Conservation (phyloP, 257 asterid species). For the Gynochthodes officinalis region DNA sequence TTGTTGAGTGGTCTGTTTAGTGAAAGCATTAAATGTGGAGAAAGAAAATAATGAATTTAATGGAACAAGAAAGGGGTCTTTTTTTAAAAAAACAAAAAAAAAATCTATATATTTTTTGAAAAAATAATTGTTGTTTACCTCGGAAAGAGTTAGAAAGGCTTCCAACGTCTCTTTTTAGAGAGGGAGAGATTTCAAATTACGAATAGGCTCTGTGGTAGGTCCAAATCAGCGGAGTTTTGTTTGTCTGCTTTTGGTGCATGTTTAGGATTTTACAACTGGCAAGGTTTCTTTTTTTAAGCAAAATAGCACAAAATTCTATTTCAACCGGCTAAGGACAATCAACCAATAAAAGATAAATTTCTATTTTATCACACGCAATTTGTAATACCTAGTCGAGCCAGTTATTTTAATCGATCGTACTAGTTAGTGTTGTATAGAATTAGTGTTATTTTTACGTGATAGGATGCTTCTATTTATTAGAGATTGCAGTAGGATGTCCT, state of each 20-base stretch:
- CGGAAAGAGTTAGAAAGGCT: conserved; percentile 54
- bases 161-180: conserved; percentile 65
- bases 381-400: too few species aligned
- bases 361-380: too few species aligned
- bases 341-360: too few species aligned
- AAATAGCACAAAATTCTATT: too few species aligned
- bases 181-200: conserved; percentile 66
- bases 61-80: background rate
- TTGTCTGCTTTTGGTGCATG: background rate
- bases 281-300: too few species aligned
- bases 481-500: too few species aligned
- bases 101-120: background rate
- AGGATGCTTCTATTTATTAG: too few species aligned
- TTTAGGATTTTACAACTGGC: background rate
- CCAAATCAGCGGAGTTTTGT: conserved; percentile 16
- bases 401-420: too few species aligned
- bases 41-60: conserved; percentile 32
- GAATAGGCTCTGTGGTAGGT: conserved; percentile 24
- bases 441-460: too few species aligned
- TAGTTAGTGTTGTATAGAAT: too few species aligned
- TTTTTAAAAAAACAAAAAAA: conserved; percentile 6
- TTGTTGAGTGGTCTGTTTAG: conserved; percentile 36
- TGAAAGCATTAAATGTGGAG: conserved; percentile 56
- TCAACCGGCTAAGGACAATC: too few species aligned
- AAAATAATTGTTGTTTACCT: conserved; percentile 12